Evolutionary conservation across 352 stramenopile genomes (phyloP), one percentile per base, ranked within the genome.

Genomic region (Globisporangium nodosum): DNA sequence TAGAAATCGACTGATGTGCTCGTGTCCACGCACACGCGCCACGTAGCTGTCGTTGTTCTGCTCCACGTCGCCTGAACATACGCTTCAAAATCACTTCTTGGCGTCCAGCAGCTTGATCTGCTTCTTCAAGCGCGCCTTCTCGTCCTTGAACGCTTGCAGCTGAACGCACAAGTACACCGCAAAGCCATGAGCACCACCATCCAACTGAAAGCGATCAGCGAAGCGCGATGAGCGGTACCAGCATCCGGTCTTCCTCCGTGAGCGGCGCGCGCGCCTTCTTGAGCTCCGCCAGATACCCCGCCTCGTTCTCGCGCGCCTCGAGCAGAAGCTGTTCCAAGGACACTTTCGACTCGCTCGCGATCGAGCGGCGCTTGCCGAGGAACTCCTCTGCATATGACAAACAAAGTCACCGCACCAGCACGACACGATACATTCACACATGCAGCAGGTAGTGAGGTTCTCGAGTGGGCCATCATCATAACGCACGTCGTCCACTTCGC

Each of bases 71-170:
- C 37, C 37, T 18, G 12, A 43, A 40, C 35, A 16, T 40, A 9
- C 35, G 35, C 35, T 13, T 15, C 42, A 24, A 3, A 35, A 5
- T 65, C 78, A 88, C 65, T 88, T 88, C 63, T 56, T 78, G 47
- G 65, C 76, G 61, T 86, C 78, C 58, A 92, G 47, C 40, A 87
- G 78, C 66, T 90, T 89, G 58, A 94, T 79, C 65, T 94, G 74
- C 64, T 91, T 87, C 63, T 94, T 91, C 61, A 93, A 61, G 66
- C 83, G 73, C 21, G 81, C 71, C 59, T 94, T 94, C 60, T 94
- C 85, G 58, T 91, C 79, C 60, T 92, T 92, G 68, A 87, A 93
- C 37, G 81, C 83, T 75, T 92, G 74, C 42, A 89, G 45, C 84
- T 93, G 60, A 27, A 24, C 18, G 31, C n/a, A 18, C 42, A 35